Percentiles rank a stretch among this genome's conserved stretches.
Conservation (phyloP, 129 eudicot species). For the Flaveria trinervia region DNA sequence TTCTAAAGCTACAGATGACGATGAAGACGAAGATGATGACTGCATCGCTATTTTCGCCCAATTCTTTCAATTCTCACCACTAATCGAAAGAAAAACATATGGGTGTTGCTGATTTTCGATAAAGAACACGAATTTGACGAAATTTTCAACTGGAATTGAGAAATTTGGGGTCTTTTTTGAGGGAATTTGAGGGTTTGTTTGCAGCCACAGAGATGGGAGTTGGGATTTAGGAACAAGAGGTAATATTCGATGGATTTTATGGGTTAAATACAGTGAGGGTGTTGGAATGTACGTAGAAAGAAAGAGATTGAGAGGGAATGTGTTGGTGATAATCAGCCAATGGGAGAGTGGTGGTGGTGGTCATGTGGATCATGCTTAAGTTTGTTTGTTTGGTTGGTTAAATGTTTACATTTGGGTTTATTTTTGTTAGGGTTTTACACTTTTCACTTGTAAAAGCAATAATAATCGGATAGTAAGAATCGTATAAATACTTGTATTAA, state of each 20-base stretch:
- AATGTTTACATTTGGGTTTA: slow-evolving; percentile 13
- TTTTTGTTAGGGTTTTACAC: background rate
- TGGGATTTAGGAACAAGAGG: slow-evolving; percentile 48
- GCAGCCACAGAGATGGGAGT: slow-evolving; percentile 53
- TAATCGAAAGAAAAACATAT: background rate
- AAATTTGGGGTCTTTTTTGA: background rate
- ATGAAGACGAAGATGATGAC: slow-evolving; percentile 38
- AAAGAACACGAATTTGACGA: background rate
- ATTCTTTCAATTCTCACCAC: background rate
- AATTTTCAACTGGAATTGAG: slow-evolving; percentile 17
- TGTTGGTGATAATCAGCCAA: slow-evolving; percentile 19
- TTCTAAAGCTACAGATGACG: slow-evolving; percentile 52
- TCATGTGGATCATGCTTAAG: background rate
- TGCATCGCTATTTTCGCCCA: slow-evolving; percentile 45
- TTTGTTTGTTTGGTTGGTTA: slow-evolving; percentile 27
- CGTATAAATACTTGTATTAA: no score
- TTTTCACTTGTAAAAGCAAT: no score
- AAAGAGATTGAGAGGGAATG: slow-evolving; percentile 18
- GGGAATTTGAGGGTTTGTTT: slow-evolving; percentile 45
- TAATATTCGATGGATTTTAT: slow-evolving; percentile 42
- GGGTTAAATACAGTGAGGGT: slow-evolving; percentile 22
- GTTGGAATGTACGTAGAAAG: background rate
- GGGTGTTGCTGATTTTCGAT: slow-evolving; percentile 10
- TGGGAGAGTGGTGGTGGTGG: slow-evolving; percentile 27
- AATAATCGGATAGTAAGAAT: no score